Base-by-base conservation (phyloP, 257 asterid genomes). In the Gardenia jasminoides region DNA sequence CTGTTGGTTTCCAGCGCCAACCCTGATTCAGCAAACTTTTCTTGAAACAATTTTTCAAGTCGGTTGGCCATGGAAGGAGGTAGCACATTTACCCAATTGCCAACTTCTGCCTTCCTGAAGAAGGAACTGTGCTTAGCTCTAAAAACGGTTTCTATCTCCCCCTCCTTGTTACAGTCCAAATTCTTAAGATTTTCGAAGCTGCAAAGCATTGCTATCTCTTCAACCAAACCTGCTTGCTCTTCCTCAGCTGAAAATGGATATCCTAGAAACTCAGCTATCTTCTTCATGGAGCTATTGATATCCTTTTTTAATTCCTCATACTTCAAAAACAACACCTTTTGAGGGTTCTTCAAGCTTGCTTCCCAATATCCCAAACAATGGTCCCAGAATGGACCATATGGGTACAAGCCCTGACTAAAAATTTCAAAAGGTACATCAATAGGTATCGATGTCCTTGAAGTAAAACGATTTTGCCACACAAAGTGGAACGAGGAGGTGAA, bases 341-440 rank as follows among this genome's bases (percentile, higher is more conserved):
- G 20, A 15, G 89, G 85, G 44, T 20, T 80, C 36, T 78, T 74
- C 31, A 73, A 52, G 70, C 90, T 88, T 81, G 78, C 85, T 0
- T 39, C 58, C 92, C 93, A 89, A 58, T 83, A 87, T 20, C 89
- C 92, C 50, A 89, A 41, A 89, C 89, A 79, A 68, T 90, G 96
- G n/a, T 91, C 92, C 91, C 92, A 89, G 33, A 82, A 89, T 15
- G 92, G 93, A 20, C 93, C 92, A 58, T 10, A 91, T 56, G 83
- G 86, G 3, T 43, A 36, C 10, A 73, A 79, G 7, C 93, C 93
- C 43, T 81, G 76, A 11, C 54, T 10, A 48, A 48, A 48, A 10
- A 3, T 11, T 10, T 85, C 84, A 33, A 88, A 83, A 0, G 75
- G 80, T 39, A 78, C 87, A 15, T 84, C 84, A 8, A 85, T 2